phyloP scores from a whole-genome alignment of 2,329 filamentous ascomycete species.

The Pyricularia grisea region DNA sequence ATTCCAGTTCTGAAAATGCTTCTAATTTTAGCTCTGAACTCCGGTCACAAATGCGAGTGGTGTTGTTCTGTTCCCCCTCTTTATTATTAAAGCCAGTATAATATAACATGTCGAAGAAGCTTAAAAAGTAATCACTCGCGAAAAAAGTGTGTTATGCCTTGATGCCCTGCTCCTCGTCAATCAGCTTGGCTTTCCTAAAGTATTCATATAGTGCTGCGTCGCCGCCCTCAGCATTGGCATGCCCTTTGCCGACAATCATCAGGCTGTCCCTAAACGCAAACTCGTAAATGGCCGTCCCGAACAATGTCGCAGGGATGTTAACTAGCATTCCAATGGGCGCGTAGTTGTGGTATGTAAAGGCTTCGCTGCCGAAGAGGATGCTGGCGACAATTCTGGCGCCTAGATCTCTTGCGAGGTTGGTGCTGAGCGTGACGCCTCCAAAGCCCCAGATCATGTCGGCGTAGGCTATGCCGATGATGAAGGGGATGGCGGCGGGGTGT shows the following conservation, averaged over 20 bases:
- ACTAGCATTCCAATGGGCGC: conserved; percentile 42
- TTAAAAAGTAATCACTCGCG: background rate
- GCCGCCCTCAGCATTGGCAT: conserved; percentile 38
- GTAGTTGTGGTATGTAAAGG: conserved; percentile 12
- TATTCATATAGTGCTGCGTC: conserved; percentile 38
- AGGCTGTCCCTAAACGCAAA: conserved; percentile 42
- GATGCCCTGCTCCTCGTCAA: conserved; percentile 13
- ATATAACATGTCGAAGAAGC: background rate
- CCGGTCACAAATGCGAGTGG: background rate
- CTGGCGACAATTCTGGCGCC: conserved; percentile 49
- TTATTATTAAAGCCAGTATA: background rate
- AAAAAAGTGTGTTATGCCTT: background rate
- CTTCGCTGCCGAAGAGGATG: conserved; percentile 32
- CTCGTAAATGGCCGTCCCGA: conserved; percentile 46
- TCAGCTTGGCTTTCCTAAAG: conserved; percentile 24
- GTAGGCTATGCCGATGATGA: conserved; percentile 47
- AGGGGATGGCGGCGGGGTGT: conserved; percentile 33
- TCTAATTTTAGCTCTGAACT: background rate
- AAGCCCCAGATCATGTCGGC: conserved; percentile 47
- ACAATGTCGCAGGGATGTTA: conserved; percentile 46
- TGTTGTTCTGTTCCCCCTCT: background rate
- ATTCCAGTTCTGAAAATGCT: background rate
- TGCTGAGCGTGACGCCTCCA: conserved; percentile 41
- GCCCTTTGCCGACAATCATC: conserved; percentile 37
- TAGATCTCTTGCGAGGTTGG: conserved; percentile 48